Evolutionary conservation across 2,329 filamentous ascomycete genomes (phyloP).

Genomic region (Phoma sp.): DNA sequence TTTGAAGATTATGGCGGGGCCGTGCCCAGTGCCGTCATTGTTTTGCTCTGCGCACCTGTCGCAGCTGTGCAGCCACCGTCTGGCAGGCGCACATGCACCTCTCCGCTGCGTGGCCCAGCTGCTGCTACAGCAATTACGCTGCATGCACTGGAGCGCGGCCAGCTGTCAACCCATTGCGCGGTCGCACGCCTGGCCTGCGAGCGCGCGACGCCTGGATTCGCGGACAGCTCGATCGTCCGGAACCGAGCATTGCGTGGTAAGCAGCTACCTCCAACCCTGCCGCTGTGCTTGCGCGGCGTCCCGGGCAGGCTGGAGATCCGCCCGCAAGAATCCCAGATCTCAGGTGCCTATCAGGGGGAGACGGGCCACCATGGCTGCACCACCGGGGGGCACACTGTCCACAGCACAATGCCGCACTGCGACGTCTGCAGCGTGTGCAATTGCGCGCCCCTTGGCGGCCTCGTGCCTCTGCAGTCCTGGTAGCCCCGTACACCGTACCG

Average conservation of each 20-base stretch:
- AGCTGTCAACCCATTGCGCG: not conserved
- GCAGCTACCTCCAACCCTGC: conserved; percentile 10
- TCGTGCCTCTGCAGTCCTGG: not conserved
- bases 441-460: conserved; percentile 3
- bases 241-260: conserved; percentile 9
- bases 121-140: not conserved
- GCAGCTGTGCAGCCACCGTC: conserved; percentile 8
- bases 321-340: conserved; percentile 19
- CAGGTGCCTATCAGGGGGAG: conserved; percentile 18
- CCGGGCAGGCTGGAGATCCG: conserved; percentile 22
- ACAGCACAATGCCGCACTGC: conserved; percentile 1
- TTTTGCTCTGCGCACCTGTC: conserved; percentile 18
- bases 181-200: not conserved
- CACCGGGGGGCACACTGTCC: not conserved
- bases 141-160: not conserved
- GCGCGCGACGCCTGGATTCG: not conserved
- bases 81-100: conserved; percentile 1
- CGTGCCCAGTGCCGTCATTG: conserved; percentile 32
- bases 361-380: conserved; percentile 6
- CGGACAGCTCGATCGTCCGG: not conserved
- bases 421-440: not conserved
- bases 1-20: conserved; percentile 23
- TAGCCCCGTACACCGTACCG: not conserved
- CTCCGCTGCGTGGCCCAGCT: not conserved
- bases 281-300: conserved; percentile 20